A percentile compares a stretch with the other conserved stretches of the same genome.
Conservation (phyloP, 345 rosid species). For the Geranium brycei region DNA sequence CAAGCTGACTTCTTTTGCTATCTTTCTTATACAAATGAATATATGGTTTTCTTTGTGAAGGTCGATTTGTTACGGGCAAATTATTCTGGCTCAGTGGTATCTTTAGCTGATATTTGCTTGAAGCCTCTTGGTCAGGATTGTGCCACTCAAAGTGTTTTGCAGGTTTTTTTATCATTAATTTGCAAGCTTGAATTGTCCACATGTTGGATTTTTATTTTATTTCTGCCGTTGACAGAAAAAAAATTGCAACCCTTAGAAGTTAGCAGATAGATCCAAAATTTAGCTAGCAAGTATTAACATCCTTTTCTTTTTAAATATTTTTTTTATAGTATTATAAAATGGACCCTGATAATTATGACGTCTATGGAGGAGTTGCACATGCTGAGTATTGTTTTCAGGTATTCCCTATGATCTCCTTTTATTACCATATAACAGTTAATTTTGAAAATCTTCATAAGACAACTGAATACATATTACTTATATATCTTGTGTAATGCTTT, state of each 20-base stretch:
- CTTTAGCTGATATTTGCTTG: slow-evolving; percentile 77
- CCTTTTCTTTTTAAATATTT: slow-evolving; percentile 6
- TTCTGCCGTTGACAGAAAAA: too few relatives aligned
- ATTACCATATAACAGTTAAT: not conserved
- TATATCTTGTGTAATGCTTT: slow-evolving; percentile 8
- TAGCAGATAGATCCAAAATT: not conserved
- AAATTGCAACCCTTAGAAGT: too few relatives aligned
- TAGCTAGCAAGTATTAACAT: slow-evolving; percentile 9
- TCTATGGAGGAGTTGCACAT: slow-evolving; percentile 68
- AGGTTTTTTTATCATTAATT: slow-evolving; percentile 33
- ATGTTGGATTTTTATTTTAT: too few relatives aligned
- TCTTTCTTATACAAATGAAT: not conserved
- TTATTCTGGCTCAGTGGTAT: slow-evolving; percentile 56
- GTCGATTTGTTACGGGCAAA: slow-evolving; percentile 68
- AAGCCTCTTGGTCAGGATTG: slow-evolving; percentile 89
- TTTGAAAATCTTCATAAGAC: not conserved
- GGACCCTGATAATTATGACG: slow-evolving; percentile 56
- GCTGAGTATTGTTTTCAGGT: slow-evolving; percentile 92
- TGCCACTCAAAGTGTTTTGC: slow-evolving; percentile 87
- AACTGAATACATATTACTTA: slow-evolving; percentile 4
- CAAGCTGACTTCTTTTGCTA: not conserved
- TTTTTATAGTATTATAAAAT: slow-evolving; percentile 67
- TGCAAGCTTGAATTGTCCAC: not conserved
- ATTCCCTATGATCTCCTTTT: not conserved
- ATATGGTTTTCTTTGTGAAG: slow-evolving; percentile 26